Evolutionary conservation across 2,329 filamentous ascomycete genomes (phyloP).

Genomic region (Colletotrichum kahawae): DNA sequence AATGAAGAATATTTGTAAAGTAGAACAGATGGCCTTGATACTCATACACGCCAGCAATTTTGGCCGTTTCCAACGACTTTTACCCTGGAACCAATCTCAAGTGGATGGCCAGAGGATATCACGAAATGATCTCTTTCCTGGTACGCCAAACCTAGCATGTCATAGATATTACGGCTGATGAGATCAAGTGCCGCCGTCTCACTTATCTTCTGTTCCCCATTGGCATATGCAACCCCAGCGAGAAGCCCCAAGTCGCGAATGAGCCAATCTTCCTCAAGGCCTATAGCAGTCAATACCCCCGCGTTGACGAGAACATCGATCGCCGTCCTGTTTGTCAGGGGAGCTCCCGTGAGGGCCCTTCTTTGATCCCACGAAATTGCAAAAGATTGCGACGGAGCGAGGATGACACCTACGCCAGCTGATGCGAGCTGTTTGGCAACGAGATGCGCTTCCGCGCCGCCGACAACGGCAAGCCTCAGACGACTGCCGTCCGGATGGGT

Average conservation of each 20-base stretch:
- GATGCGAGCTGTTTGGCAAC: constrained; percentile 62
- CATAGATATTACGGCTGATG: constrained; percentile 60
- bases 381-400: constrained; percentile 63
- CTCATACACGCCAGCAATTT: neutral
- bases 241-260: constrained; percentile 63
- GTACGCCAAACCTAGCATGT: constrained; percentile 55
- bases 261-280: constrained; percentile 66
- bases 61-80: constrained; percentile 50
- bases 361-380: constrained; percentile 64
- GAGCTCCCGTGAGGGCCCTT: constrained; percentile 66
- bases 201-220: constrained; percentile 57
- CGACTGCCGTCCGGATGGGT: constrained; percentile 3
- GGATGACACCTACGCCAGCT: constrained; percentile 62
- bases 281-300: constrained; percentile 62
- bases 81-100: constrained; percentile 62
- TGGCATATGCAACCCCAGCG: constrained; percentile 64
- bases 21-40: neutral
- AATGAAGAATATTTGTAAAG: neutral
- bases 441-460: constrained; percentile 67
- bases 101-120: constrained; percentile 67
- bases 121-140: constrained; percentile 55
- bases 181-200: constrained; percentile 61
- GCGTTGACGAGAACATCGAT: constrained; percentile 62
- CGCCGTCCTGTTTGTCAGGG: constrained; percentile 68
- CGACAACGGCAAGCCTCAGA: constrained; percentile 60